Percentiles rank a stretch among this genome's conserved stretches.
These are phyloP conservation scores for Mollisiaceae sp. DNA, from an alignment of 2,329 filamentous ascomycete genomes.

Conservation along the genomic window DNA sequence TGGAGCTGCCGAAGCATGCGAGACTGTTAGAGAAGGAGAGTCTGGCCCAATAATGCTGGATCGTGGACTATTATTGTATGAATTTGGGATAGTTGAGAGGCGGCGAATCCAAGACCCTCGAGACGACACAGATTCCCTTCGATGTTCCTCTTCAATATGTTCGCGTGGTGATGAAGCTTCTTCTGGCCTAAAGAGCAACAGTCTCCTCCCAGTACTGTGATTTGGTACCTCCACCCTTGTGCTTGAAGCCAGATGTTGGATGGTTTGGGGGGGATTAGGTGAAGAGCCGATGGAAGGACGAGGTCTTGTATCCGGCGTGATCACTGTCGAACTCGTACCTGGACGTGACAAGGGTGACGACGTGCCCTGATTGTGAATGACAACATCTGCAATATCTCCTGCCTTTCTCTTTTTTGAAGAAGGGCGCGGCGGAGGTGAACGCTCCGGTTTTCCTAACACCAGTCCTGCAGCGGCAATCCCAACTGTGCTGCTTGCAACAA, in stretches of 20 bases:
- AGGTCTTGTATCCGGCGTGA: slow-evolving; percentile 34
- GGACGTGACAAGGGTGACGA: slow-evolving; percentile 38
- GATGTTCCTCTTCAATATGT: slow-evolving; percentile 32
- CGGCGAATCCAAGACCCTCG: slow-evolving; percentile 75
- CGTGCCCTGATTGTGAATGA: slow-evolving; percentile 31
- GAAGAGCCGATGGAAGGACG: slow-evolving; percentile 25
- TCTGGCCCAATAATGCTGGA: slow-evolving; percentile 67
- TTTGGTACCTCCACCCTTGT: slow-evolving; percentile 33
- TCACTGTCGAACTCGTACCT: slow-evolving; percentile 38
- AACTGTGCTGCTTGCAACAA: slow-evolving; percentile 45
- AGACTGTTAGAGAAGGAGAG: slow-evolving; percentile 68
- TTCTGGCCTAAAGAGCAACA: slow-evolving; percentile 34
- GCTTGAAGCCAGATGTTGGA: slow-evolving; percentile 26
- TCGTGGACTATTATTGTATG: slow-evolving; percentile 66
- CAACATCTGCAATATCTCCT: slow-evolving; percentile 32
- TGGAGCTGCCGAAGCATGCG: slow-evolving; percentile 69
- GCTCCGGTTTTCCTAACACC: slow-evolving; percentile 41
- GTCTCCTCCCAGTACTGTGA: slow-evolving; percentile 33
- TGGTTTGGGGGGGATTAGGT: slow-evolving; percentile 28
- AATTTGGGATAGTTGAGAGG: slow-evolving; percentile 68
- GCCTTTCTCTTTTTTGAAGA: slow-evolving; percentile 41
- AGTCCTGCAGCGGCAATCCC: slow-evolving; percentile 43
- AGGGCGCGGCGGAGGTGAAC: slow-evolving; percentile 34
- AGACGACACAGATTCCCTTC: slow-evolving; percentile 62
- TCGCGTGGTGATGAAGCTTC: slow-evolving; percentile 32